Evolutionary conservation across 2,329 filamentous ascomycete species (phyloP).

Genomic region (Davidsoniella australis): DNA sequence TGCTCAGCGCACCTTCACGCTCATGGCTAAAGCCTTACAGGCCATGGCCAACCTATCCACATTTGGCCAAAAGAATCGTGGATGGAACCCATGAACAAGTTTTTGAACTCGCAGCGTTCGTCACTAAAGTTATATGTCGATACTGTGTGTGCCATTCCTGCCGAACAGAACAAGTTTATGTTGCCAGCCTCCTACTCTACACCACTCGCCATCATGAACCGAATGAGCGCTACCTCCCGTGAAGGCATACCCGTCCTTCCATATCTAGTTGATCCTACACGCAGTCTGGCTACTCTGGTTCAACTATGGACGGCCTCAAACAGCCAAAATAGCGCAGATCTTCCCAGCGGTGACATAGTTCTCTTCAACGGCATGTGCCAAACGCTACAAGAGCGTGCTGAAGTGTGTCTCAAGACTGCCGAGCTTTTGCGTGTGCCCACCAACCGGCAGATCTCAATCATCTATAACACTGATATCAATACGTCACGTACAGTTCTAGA

Average conservation of each 20-base stretch:
- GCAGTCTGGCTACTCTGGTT: constrained; percentile 69
- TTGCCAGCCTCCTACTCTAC: constrained; percentile 62
- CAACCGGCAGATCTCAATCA: background rate
- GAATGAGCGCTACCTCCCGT: constrained; percentile 60
- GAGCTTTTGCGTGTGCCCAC: constrained; percentile 25
- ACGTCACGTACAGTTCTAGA: background rate
- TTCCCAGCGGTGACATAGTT: constrained; percentile 32
- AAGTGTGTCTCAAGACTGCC: constrained; percentile 33
- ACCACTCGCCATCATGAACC: constrained; percentile 72
- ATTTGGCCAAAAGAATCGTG: constrained; percentile 88
- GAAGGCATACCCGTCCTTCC: constrained; percentile 90
- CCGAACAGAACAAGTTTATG: constrained; percentile 38
- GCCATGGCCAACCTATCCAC: constrained; percentile 79
- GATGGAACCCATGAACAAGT: constrained; percentile 98
- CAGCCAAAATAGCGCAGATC: constrained; percentile 18
- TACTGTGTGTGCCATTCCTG: constrained; percentile 64
- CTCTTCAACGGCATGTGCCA: constrained; percentile 36
- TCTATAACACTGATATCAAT: constrained; percentile 3
- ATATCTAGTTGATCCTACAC: constrained; percentile 77
- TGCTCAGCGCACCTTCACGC: constrained; percentile 72
- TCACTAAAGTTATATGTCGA: constrained; percentile 81
- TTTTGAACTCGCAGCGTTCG: constrained; percentile 56
- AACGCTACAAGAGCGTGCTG: constrained; percentile 31
- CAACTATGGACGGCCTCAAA: constrained; percentile 57
- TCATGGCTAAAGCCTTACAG: constrained; percentile 85